Evolutionary conservation across 2,329 filamentous ascomycete species (phyloP), one percentile per base, ranked within the genome.

Genomic region (Talaromyces sp.): DNA sequence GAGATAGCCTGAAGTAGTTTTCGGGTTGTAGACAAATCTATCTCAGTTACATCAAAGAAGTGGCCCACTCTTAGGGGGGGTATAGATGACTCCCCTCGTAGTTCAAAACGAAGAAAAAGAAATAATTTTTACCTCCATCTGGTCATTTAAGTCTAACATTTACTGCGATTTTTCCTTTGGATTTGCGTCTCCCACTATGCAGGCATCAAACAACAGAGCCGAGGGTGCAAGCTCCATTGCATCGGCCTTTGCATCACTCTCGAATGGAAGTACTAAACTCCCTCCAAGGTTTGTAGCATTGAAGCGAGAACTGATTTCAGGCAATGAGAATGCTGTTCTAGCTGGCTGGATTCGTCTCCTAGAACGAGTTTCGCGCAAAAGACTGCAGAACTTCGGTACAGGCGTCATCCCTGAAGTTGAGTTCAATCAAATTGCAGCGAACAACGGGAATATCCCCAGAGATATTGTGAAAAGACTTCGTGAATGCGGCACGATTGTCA

Each of bases 341-440:
- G 54, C 54, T 2, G 45, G 55, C n/a, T 57, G 55, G 55, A 52
- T 17, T 22, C 55, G 55, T 7, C 55, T 57, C 25, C 36, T 57
- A 22, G 43, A 43, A 11, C 35, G 55, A 13, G 9, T 57, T n/a
- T 35, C 55, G 3, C 19, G 40, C 28, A n/a, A 50, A 13, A 52
- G 21, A 17, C 28, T 57, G 2, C 36, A 40, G 19, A 35, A 35
- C 13, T 1, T 51, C 5, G 45, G 43, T 22, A 41, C 55, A 10
- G 35, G 19, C 25, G 64, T 68, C 2, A 73, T 78, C 33, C 73
- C 74, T 2, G 65, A 67, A 28, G 63, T 75, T 13, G 58, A 67
- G 11, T 68, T 66, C 10, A 60, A 65, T 0, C 62, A 72, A 6
- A 48, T 76, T 19, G 25, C n/a, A 11, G 43, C 15, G 6, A 57